A percentile compares a stretch with the other conserved stretches of the same genome.
Evolutionary conservation across 2,329 filamentous ascomycete species (phyloP).

Genomic region (Lecanosticta acicola): DNA sequence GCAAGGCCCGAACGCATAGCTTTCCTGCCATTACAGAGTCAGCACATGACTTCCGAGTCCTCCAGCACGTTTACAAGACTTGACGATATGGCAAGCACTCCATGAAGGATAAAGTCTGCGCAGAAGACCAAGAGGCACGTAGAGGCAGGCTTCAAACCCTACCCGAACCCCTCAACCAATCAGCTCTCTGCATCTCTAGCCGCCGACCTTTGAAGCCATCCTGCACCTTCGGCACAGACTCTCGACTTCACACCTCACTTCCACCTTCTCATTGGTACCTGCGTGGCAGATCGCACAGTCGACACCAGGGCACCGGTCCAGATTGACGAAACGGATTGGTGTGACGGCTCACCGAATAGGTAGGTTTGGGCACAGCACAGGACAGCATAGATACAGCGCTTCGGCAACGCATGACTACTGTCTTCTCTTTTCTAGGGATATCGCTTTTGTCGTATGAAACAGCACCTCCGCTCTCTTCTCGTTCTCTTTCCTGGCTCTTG

Average conservation of each 20-base stretch:
- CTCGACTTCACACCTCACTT: neutral
- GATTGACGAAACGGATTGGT: too few species aligned
- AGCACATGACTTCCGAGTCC: too few species aligned
- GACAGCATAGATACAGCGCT: too few species aligned
- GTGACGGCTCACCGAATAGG: too few species aligned
- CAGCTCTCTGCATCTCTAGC: neutral
- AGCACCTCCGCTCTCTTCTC: neutral
- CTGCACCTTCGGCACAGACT: neutral
- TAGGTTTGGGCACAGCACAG: neutral
- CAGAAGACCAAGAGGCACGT: too few species aligned
- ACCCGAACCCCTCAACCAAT: neutral
- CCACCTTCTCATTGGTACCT: neutral
- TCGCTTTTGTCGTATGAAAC: too few species aligned
- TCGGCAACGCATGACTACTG: neutral
- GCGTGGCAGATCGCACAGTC: neutral
- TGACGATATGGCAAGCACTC: too few species aligned
- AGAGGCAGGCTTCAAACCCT: neutral
- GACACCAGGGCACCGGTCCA: neutral
- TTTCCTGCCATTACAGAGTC: too few species aligned
- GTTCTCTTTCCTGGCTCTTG: too few species aligned
- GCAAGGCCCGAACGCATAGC: too few species aligned
- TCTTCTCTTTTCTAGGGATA: neutral
- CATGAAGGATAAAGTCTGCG: neutral
- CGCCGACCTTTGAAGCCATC: too few species aligned
- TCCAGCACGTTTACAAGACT: too few species aligned